Percentiles rank a stretch among this genome's conserved stretches.
These are phyloP conservation scores for Parastagonospora nodorum DNA, from an alignment of 2,329 filamentous ascomycete species.

Conservation along the genomic window DNA sequence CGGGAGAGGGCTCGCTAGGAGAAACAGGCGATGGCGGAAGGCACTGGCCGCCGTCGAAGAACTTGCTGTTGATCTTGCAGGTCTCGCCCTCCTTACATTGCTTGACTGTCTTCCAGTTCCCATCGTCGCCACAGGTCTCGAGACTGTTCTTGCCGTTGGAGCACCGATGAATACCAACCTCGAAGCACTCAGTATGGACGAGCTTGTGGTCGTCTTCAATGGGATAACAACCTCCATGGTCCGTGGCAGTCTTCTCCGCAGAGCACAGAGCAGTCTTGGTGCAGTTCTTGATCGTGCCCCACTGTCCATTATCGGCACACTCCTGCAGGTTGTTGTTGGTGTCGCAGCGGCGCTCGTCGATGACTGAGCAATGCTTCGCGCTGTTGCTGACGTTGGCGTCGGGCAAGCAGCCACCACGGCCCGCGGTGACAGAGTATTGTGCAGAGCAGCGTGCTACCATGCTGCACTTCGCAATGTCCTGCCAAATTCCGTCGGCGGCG, in stretches of 20 bases:
- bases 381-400: neutral
- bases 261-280: neutral
- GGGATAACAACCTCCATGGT: neutral
- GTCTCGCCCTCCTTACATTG: neutral
- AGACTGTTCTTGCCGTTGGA: neutral
- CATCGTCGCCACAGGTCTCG: neutral
- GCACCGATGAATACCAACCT: neutral
- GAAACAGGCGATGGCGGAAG: neutral
- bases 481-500: neutral
- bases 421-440: neutral
- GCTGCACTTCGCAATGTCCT: neutral
- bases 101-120: neutral
- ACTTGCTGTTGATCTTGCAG: neutral
- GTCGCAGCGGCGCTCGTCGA: neutral
- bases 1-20: no score
- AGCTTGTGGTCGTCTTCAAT: neutral
- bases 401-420: neutral
- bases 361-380: neutral
- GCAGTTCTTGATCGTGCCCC: neutral
- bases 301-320: neutral
- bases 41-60: neutral
- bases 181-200: neutral
- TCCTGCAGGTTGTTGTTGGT: neutral
- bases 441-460: neutral
- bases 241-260: neutral